Conservation (phyloP, 129 eudicot species). For the Tagetes patula region DNA sequence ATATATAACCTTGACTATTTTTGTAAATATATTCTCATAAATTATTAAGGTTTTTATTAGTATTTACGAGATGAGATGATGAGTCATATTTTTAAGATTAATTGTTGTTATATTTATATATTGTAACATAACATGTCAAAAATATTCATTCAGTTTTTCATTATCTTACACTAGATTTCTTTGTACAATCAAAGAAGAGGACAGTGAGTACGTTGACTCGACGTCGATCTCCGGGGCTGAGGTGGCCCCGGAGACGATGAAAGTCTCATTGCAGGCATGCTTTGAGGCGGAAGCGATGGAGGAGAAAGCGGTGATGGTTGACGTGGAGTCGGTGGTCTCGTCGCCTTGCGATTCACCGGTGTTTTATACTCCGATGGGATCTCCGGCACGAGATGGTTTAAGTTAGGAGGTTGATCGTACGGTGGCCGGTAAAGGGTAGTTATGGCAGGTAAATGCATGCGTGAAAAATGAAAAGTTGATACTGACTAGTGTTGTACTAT, state of each 20-base stretch:
- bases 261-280: constrained; percentile 38
- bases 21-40: too few species aligned
- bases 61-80: too few species aligned
- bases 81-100: too few species aligned
- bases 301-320: constrained; percentile 21
- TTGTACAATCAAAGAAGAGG: constrained; percentile 74
- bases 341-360: constrained; percentile 66
- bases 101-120: too few species aligned
- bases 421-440: constrained; percentile 17
- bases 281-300: constrained; percentile 25
- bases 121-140: too few species aligned
- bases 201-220: constrained; percentile 50
- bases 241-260: neutral
- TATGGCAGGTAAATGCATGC: constrained; percentile 17
- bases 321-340: constrained; percentile 37
- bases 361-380: constrained; percentile 58
- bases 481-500: neutral
- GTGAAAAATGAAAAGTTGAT: neutral
- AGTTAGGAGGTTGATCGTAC: constrained; percentile 15
- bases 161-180: too few species aligned
- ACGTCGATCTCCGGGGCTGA: neutral
- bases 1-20: too few species aligned
- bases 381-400: constrained; percentile 41
- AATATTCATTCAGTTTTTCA: too few species aligned
- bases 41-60: too few species aligned